phyloP scores from a whole-genome alignment of 768 basidiomycete species.

The Mycena olivaceomarginata region DNA sequence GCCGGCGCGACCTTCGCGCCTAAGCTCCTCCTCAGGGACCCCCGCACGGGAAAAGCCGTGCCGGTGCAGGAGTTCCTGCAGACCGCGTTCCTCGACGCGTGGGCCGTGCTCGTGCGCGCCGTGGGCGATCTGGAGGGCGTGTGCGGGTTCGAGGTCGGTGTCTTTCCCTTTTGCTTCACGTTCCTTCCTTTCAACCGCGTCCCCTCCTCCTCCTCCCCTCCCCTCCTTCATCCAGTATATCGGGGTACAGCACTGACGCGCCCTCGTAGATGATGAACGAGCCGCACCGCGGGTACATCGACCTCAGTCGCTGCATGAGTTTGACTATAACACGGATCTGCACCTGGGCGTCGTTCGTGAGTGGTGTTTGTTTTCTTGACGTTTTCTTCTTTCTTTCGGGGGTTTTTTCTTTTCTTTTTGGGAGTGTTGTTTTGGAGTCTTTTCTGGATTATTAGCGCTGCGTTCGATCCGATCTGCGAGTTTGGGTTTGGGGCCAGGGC shows the following conservation, averaged over 20 bases:
- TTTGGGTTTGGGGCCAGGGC: too few relatives aligned
- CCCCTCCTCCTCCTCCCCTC: too few relatives aligned
- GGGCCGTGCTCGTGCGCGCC: conserved; percentile 77
- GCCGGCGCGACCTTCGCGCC: conserved; percentile 92
- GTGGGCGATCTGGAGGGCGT: conserved; percentile 88
- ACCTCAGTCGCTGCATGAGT: conserved; percentile 87
- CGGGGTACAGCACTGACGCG: too few relatives aligned
- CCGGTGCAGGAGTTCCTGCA: conserved; percentile 91
- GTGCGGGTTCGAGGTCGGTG: conserved; percentile 89
- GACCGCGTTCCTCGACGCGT: conserved; percentile 86
- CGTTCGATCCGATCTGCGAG: too few relatives aligned
- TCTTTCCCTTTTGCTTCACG: neutral
- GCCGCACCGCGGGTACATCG: conserved; percentile 95
- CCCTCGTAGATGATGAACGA: conserved; percentile 89
- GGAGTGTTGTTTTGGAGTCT: too few relatives aligned
- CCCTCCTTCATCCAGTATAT: too few relatives aligned
- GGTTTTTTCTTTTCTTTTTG: too few relatives aligned
- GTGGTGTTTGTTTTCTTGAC: conserved; percentile 51
- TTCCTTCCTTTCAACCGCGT: neutral
- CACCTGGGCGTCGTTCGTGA: conserved; percentile 87
- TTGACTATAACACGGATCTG: conserved; percentile 96
- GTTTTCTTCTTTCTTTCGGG: too few relatives aligned
- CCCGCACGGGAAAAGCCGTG: conserved; percentile 65
- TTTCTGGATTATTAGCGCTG: too few relatives aligned
- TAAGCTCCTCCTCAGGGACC: conserved; percentile 74